A percentile compares a stretch with the other conserved stretches of the same genome.
Evolutionary conservation across 2,329 filamentous ascomycete species (phyloP).

Genomic region (Fusarium sp.): DNA sequence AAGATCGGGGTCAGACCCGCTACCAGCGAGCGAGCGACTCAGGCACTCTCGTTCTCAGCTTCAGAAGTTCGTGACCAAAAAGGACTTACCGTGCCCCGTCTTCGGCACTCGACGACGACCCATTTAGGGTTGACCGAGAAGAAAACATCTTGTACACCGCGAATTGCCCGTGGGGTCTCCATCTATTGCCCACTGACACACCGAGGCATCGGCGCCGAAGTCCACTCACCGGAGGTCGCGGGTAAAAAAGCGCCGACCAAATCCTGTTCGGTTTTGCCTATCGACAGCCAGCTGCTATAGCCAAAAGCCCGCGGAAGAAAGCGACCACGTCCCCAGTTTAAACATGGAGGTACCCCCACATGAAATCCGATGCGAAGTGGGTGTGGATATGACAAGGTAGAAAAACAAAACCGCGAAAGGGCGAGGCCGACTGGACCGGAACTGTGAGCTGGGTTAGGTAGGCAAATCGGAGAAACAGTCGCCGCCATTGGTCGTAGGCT

Average conservation of each 20-base stretch:
- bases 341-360: slow-evolving; percentile 32
- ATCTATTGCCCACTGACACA: slow-evolving; percentile 32
- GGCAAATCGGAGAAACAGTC: slow-evolving; percentile 11
- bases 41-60: slow-evolving; percentile 10
- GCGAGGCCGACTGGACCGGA: slow-evolving; percentile 8
- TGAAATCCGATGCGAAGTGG: slow-evolving; percentile 37
- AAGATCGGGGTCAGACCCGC: slow-evolving; percentile 11
- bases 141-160: slow-evolving; percentile 24
- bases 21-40: slow-evolving; percentile 24
- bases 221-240: slow-evolving; percentile 24
- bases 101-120: slow-evolving; percentile 10
- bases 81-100: slow-evolving; percentile 16
- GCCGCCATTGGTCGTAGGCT: slow-evolving; percentile 26
- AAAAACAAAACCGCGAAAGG: slow-evolving; percentile 7
- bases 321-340: slow-evolving; percentile 24
- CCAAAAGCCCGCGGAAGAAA: slow-evolving; percentile 24
- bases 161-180: slow-evolving; percentile 27
- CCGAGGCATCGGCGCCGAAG: slow-evolving; percentile 32
- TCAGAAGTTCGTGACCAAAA: slow-evolving; percentile 24
- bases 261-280: slow-evolving; percentile 14
- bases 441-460: background rate
- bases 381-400: slow-evolving; percentile 3
- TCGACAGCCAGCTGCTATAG: background rate
- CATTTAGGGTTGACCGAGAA: slow-evolving; percentile 30
- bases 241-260: slow-evolving; percentile 27